Evolutionary conservation across 73 alveolate genomes (phyloP).

Genomic region (Effrenium voratum): DNA sequence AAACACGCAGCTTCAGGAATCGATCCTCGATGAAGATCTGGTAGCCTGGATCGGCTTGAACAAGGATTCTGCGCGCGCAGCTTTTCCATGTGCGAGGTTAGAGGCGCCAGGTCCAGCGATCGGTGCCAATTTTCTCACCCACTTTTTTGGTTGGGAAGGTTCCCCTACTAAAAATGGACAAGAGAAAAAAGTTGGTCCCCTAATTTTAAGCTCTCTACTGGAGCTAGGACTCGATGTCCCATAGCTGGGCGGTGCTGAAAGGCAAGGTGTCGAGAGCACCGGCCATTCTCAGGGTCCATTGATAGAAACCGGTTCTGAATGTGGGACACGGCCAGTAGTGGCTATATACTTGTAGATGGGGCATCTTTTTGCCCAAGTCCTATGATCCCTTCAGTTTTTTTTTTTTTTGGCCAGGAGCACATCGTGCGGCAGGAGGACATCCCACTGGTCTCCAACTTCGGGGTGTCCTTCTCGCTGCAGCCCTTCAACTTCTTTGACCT

Average conservation of each 20-base stretch:
- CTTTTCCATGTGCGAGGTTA: too few relatives aligned
- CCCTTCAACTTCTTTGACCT: constrained; percentile 67
- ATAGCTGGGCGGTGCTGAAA: background rate
- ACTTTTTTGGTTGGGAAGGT: too few relatives aligned
- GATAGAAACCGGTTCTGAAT: background rate
- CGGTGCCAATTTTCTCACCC: too few relatives aligned
- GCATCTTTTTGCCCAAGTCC: background rate
- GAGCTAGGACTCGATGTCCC: background rate
- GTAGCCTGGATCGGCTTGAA: constrained; percentile 92
- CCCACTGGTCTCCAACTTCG: constrained; percentile 77
- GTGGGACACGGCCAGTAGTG: background rate
- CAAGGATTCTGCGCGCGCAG: constrained; percentile 8
- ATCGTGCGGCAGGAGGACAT: constrained; percentile 84
- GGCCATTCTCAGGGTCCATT: too few relatives aligned
- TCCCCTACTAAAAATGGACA: background rate
- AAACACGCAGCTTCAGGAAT: background rate
- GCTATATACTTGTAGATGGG: background rate
- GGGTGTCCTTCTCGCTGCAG: constrained; percentile 73
- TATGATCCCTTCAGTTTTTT: background rate
- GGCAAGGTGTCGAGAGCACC: background rate
- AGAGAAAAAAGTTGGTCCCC: background rate
- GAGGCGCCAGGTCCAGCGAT: too few relatives aligned
- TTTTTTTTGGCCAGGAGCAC: constrained; percentile 39
- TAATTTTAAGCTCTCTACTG: background rate
- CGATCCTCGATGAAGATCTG: constrained; percentile 71